These are phyloP conservation scores for Arthroderma sp. DNA, from an alignment of 2,329 filamentous ascomycete genomes.

Conservation along the genomic window DNA sequence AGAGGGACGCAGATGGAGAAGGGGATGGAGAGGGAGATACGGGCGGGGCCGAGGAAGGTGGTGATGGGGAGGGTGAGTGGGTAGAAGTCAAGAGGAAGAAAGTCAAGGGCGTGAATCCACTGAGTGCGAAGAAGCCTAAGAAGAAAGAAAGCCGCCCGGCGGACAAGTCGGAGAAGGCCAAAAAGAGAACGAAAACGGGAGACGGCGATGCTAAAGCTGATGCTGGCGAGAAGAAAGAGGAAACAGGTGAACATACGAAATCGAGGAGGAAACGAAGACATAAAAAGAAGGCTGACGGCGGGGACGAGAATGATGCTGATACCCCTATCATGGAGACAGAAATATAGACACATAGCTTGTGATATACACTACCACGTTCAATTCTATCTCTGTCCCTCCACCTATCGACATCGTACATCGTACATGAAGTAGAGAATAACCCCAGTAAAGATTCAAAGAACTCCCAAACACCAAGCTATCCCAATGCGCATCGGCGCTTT, in stretches of 20 bases:
- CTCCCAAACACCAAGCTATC: background rate
- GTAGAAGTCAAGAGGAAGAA: slow-evolving; percentile 27
- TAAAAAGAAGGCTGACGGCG: slow-evolving; percentile 11
- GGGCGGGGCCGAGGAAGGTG: slow-evolving; percentile 11
- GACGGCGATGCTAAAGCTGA: background rate
- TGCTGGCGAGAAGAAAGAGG: slow-evolving; percentile 4
- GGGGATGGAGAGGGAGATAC: slow-evolving; percentile 15
- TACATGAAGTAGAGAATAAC: slow-evolving; percentile 3
- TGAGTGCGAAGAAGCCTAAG: slow-evolving; percentile 39
- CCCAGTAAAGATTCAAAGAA: background rate
- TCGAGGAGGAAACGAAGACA: slow-evolving; percentile 17
- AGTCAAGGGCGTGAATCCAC: slow-evolving; percentile 36
- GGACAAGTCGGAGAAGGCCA: slow-evolving; percentile 9
- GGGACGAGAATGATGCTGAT: slow-evolving; percentile 4
- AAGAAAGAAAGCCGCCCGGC: slow-evolving; percentile 20
- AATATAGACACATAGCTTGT: background rate
- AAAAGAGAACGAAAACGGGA: slow-evolving; percentile 15
- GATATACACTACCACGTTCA: background rate
- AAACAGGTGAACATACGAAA: slow-evolving; percentile 7
- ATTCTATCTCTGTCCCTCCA: background rate
- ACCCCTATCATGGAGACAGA: slow-evolving; percentile 9
- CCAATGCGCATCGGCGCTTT: background rate
- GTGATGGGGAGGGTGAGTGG: slow-evolving; percentile 11
- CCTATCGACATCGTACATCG: background rate
- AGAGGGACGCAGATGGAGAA: slow-evolving; percentile 17